Evolutionary conservation across 331 rosid species (phyloP).

Genomic region (Dryas integrifolia): DNA sequence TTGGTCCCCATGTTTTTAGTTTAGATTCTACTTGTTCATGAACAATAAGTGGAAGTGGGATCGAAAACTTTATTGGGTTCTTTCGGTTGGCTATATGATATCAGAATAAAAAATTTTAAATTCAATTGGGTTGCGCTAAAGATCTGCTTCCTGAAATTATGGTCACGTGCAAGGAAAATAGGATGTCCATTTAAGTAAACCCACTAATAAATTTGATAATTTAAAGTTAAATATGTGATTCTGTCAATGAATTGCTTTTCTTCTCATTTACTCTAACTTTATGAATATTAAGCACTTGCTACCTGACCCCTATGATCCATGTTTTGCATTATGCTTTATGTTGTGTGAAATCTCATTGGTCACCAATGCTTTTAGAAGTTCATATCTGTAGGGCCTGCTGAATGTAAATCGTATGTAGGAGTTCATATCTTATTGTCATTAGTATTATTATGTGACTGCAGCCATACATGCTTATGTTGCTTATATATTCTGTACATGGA

Average conservation of each 20-base stretch:
- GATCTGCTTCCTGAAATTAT: not conserved
- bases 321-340: not conserved
- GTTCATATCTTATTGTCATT: not conserved
- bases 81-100: not conserved
- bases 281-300: not conserved
- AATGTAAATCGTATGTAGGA: not conserved
- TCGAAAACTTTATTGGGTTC: not conserved
- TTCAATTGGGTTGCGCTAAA: not conserved
- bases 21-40: not conserved
- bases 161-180: not conserved
- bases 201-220: not conserved
- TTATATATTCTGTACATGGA: conserved; percentile 28
- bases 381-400: not conserved
- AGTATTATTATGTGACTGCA: not conserved
- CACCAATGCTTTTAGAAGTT: not conserved
- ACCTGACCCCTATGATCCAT: not conserved
- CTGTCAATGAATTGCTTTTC: not conserved
- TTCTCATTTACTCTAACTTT: not conserved
- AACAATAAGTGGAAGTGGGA: not conserved
- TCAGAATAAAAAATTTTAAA: not conserved
- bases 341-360: not conserved
- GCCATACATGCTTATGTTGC: conserved; percentile 18
- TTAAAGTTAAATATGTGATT: not conserved
- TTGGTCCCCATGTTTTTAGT: not conserved
- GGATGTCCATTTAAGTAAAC: not conserved